A percentile compares a stretch with the other conserved stretches of the same genome.
Conservation (phyloP, 2,329 filamentous ascomycete species). For the Talaromyces sp. region DNA sequence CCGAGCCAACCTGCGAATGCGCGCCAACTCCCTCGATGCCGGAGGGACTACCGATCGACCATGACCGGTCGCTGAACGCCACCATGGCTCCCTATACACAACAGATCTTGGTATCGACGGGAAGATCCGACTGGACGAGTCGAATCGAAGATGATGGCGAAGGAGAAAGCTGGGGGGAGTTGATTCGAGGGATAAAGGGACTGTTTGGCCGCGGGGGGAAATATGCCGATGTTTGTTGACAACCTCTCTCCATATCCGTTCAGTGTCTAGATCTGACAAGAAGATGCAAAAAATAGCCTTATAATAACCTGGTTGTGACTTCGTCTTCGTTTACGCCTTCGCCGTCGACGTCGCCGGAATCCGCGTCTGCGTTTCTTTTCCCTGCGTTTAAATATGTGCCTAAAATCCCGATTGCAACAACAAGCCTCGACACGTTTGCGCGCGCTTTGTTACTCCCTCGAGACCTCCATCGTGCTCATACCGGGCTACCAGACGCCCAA, state of each 20-base stretch:
- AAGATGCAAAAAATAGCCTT: conserved; percentile 54
- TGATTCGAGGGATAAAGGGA: conserved; percentile 62
- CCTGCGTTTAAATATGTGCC: conserved; percentile 79
- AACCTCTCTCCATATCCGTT: neutral
- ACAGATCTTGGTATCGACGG: conserved; percentile 79
- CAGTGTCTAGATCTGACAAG: conserved; percentile 2
- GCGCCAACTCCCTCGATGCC: conserved; percentile 66
- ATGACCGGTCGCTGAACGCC: conserved; percentile 62
- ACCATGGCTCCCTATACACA: conserved; percentile 73
- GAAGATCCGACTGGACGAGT: conserved; percentile 72
- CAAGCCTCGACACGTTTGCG: conserved; percentile 39
- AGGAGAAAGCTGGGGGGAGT: conserved; percentile 37
- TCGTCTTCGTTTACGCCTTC: conserved; percentile 67
- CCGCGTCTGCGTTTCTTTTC: conserved; percentile 64
- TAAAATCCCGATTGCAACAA: conserved; percentile 55
- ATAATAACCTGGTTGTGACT: conserved; percentile 71
- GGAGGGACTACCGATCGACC: conserved; percentile 67
- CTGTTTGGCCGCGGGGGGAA: conserved; percentile 60
- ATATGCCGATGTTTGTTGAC: conserved; percentile 53
- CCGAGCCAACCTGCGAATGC: conserved; percentile 70
- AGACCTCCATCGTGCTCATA: conserved; percentile 27
- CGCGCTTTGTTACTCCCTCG: conserved; percentile 35
- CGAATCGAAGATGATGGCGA: conserved; percentile 74
- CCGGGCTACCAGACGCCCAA: conserved; percentile 21
- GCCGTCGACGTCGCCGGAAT: conserved; percentile 14